Evolutionary conservation across 2,329 filamentous ascomycete species (phyloP), one percentile per base, ranked within the genome.

Genomic region (Fusarium succisae): DNA sequence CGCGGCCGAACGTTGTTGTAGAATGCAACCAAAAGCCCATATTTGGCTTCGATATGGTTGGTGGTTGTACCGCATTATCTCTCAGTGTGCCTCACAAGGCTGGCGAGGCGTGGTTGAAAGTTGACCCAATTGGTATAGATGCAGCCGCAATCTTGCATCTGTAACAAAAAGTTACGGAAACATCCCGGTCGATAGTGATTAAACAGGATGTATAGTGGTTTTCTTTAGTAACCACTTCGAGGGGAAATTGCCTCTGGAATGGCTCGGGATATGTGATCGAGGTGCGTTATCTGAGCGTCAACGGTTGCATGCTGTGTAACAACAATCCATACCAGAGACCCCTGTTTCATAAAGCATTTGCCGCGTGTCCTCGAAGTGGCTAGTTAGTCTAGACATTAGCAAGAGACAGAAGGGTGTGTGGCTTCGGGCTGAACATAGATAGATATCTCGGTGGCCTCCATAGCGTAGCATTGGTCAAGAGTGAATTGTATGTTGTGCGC

Each of bases 21-120:
- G 26, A 54, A 74, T 75, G 74, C 47, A 75, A 61, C 66, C 20
- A 37, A 15, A 32, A 48, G 43, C 41, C 41, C 26, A 43, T 61
- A 43, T 55, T 37, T 45, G 47, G 37, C 55, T 38, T 32, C 48
- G 59, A 39, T 66, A 38, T 61, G 53, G 72, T 53, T 51, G 54
- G 69, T 76, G 72, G 69, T 65, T 58, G 69, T 56, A 75, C 71
- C 59, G 70, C 63, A 56, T 63, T 70, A 58, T 69, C 51, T 63
- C 47, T 51, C 53, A 50, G 18, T 63, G 50, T 62, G 51, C 45
- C 57, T 63, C 54, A 48, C 37, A 35, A 68, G 57, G 57, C 55
- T 74, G 70, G 66, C 35, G 66, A 70, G 68, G 59, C 58, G 63
- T 62, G 55, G 37, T 68, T 32, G 39, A 54, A 47, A 55, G 35